phyloP scores from a whole-genome alignment of 352 stramenopile genomes.

The Pythium oligandrum region DNA sequence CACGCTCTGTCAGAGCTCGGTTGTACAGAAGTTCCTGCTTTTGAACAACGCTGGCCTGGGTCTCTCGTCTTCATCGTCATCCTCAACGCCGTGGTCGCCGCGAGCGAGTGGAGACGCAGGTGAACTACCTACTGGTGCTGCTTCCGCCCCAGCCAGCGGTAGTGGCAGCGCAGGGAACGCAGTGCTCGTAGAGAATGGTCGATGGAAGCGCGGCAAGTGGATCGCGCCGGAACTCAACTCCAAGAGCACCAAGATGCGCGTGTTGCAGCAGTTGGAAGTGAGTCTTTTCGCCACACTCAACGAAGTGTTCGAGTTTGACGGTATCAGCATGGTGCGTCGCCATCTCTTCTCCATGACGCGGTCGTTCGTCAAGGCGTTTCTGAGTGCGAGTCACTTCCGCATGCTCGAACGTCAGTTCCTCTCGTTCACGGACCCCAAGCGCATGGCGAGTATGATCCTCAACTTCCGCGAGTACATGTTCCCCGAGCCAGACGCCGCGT shows the following conservation, averaged over 20 bases:
- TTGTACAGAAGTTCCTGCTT: conserved; percentile 69
- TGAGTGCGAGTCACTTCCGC: conserved; percentile 75
- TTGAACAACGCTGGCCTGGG: conserved; percentile 12
- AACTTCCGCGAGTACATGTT: conserved; percentile 65
- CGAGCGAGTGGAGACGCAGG: not conserved
- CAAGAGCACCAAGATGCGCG: conserved; percentile 78
- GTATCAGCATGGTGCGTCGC: conserved; percentile 69
- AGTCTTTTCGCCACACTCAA: conserved; percentile 68
- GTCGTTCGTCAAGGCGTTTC: conserved; percentile 77
- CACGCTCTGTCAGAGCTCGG: conserved; percentile 69
- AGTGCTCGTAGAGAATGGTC: conserved; percentile 52
- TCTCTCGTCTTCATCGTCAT: not conserved
- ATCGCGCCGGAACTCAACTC: conserved; percentile 58
- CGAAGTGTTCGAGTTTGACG: conserved; percentile 85
- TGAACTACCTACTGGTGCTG: not conserved
- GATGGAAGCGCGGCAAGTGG: conserved; percentile 45
- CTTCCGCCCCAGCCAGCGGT: not conserved
- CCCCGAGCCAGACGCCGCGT: conserved; percentile 20
- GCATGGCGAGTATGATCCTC: conserved; percentile 46
- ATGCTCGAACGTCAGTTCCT: conserved; percentile 78
- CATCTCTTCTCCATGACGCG: conserved; percentile 84
- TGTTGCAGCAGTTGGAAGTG: conserved; percentile 77
- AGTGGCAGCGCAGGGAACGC: not conserved
- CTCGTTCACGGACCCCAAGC: conserved; percentile 73
- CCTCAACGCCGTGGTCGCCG: not conserved